Evolutionary conservation across 2,329 filamentous ascomycete species (phyloP), one percentile per base, ranked within the genome.

Genomic region (Hymenoscyphus repandus): DNA sequence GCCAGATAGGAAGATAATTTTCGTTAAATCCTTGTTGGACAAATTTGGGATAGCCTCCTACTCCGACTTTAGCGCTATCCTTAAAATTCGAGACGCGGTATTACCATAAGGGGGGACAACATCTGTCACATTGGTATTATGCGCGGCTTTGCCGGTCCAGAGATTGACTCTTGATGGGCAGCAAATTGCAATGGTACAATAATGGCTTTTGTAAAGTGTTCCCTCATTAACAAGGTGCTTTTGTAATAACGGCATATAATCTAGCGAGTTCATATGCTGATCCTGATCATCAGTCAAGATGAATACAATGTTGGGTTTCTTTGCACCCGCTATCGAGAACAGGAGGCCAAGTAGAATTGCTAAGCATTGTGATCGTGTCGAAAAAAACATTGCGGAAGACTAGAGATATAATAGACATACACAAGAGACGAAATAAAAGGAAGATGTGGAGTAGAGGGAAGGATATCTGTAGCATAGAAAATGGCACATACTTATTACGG

Each of bases 1-100:
- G 66, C 83, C 85, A 89, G 0, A 88, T 64, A 0, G 84, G 85
- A 0, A 88, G 72, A 52, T 84, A 87, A 33, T 82, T 75, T 1
- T 83, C 75, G 51, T 88, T 86, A 51, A 80, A 72, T 0, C 84
- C 83, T 44, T 83, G 72, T 3, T 69, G 69, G 12, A 87, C 68
- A 48, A 88, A 85, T 57, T 86, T 85, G 1, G 80, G 78, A 57
- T 82, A 88, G 1, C 78, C 77, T 22, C 77, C 74, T 61, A 39
- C n/a, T 47, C 31, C 49, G 45, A n/a, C n/a, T n/a, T 18, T 10
- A 44, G 18, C n/a, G 22, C 9, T 18, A 6, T 18, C 5, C 6
- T 33, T 13, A 9, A 9, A 11, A 1, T 17, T 1, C 17, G 6
- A 13, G 6, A 12, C 15, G 6, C 15, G 10, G 20, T 38, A 64